Base-by-base conservation (phyloP, 2,329 filamentous ascomycete species). In the Tricladium varicosporioides region DNA sequence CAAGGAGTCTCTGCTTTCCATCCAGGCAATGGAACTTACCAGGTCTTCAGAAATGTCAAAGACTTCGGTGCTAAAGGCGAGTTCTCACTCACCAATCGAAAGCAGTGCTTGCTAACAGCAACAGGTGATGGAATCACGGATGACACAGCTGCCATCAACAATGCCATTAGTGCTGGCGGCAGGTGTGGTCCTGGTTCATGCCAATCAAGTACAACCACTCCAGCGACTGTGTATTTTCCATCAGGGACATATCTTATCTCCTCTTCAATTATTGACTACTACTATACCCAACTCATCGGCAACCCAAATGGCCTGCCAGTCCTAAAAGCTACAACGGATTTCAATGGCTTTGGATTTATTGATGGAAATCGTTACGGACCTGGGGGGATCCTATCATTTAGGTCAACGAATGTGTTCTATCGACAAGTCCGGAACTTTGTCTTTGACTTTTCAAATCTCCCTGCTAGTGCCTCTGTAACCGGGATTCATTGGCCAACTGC, bases 111-210 rank as follows among this genome's bases (percentile, higher is more conserved):
- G 48, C 83, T 96, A 51, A 87, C 96, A 61, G 90, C 96, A 76
- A 83, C 33, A 65, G 63, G 65, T 22, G 83, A 88, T 65, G 64
- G 86, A 11, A 73, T 76, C 1, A 88, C 87, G 13, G 92, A 97
- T 70, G 92, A 96, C 70, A 96, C 92, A 0, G 59, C 74, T 1
- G 90, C 92, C 58, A 96, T 97, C 80, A 96, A 96, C 76, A 73
- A 76, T 22, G 65, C 65, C 8, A 65, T 68, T 3, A 55, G 45
- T 11, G 27, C 44, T 27, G 64, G 64, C 10, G 51, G 52, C 9
- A 55, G 63, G 10, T 68, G 65, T 58, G 62, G 54, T 5, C 46
- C 54, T 16, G 63, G 59, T 36, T 80, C 83, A 1, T 67, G 77
- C 59, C 61, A 65, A 22, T 74, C 72, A 1, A 71, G 76, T 2